Percentiles rank a stretch among this genome's conserved stretches.
phyloP scores from a whole-genome alignment of 192 early-diverging fungal genomes.

The Backusella australiensis region DNA sequence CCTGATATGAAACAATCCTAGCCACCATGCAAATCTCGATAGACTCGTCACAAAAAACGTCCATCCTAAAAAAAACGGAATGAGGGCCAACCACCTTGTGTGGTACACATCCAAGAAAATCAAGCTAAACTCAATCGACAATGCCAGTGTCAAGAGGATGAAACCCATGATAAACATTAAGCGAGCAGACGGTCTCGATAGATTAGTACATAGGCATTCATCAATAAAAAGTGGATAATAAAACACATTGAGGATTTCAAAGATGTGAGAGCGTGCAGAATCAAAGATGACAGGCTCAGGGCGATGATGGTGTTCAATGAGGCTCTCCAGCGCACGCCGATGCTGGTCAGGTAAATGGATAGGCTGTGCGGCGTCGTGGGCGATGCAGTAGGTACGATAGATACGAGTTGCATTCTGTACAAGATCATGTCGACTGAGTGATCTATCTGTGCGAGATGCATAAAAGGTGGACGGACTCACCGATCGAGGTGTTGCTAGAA shows the following conservation, averaged over 20 bases:
- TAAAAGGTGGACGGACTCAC: background rate
- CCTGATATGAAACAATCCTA: conserved; percentile 31
- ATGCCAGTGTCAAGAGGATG: conserved; percentile 27
- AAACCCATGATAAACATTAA: conserved; percentile 28
- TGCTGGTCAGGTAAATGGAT: conserved; percentile 42
- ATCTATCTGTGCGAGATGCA: conserved; percentile 10
- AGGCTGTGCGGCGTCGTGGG: conserved; percentile 25
- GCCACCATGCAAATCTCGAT: conserved; percentile 36
- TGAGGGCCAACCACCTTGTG: conserved; percentile 33
- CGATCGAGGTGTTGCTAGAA: background rate
- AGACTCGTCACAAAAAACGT: conserved; percentile 29
- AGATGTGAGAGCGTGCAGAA: conserved; percentile 39
- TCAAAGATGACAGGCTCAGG: conserved; percentile 45
- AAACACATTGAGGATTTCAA: conserved; percentile 45
- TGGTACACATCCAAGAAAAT: conserved; percentile 29
- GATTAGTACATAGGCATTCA: conserved; percentile 34
- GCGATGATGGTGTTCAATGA: conserved; percentile 37
- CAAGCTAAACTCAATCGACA: conserved; percentile 35
- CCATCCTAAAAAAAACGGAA: conserved; percentile 38
- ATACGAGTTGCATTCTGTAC: conserved; percentile 36
- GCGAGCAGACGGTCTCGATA: conserved; percentile 11
- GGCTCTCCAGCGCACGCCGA: conserved; percentile 32
- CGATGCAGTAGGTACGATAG: conserved; percentile 33
- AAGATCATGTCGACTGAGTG: conserved; percentile 30
- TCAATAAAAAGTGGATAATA: conserved; percentile 45